Evolutionary conservation across 1,284 basidiomycete species (phyloP), one percentile per base, ranked within the genome.

Genomic region (Tausonia pullulans): DNA sequence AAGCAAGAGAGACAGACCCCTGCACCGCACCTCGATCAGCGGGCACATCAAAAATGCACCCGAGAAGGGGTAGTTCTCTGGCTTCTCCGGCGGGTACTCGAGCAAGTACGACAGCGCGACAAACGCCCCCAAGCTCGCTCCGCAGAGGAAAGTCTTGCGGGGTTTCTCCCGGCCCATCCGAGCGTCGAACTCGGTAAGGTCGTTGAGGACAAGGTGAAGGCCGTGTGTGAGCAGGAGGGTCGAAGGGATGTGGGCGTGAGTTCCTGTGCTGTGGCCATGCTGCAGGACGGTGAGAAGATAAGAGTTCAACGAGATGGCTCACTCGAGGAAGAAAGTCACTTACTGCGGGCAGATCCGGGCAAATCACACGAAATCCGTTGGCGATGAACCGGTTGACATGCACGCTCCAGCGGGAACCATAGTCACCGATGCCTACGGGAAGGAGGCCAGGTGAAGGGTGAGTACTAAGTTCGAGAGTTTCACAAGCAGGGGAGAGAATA

Each of bases 301-400:
- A 62, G 10, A 14, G 27, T 14, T 27, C 27, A 27, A 27, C 27
- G 57, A 13, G 14, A 27, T 3, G 16, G 4, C 39, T 56, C 3
- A 43, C 11, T 8, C 41, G 16, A 56, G 39, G 58, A 46, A 16
- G 54, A 14, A 66, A 69, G 5, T 71, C 58, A n/a, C 75, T 73
- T 55, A 75, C 75, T 4, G 69, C 67, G 8, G 76, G 75, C 44
- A 77, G 65, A 64, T 77, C 76, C 53, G 75, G 70, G 3, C 71
- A 71, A 27, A 77, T 72, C 8, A 75, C 69, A 40, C 76, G 68
- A 60, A 75, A 77, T 1, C 75, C 76, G 5, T 70, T 67, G 44
- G 70, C 61, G 64, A 74, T 68, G 46, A 74, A 72, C 8, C 69
- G 67, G 9, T 65, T 58, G 7, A 73, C 71, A 45, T 75, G 73